Conservation (phyloP, 2,329 filamentous ascomycete species). For the Fusarium brevicatenulatum region DNA sequence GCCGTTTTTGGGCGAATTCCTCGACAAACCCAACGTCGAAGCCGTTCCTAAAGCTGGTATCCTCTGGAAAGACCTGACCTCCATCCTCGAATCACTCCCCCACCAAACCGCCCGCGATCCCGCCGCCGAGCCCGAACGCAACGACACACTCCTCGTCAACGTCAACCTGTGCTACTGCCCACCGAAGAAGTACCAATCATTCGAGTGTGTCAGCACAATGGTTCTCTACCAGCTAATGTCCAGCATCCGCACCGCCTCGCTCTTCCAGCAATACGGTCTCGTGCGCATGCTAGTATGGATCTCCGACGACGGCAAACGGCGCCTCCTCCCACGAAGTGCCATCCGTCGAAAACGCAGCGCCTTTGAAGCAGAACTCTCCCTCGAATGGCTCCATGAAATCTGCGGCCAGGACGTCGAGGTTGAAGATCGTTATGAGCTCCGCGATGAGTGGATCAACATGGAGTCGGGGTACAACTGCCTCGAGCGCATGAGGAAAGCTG, state of each 20-base stretch:
- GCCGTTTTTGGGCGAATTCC: slow-evolving; percentile 69
- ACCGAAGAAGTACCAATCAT: slow-evolving; percentile 59
- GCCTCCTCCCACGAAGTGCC: slow-evolving; percentile 69
- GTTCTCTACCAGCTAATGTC: slow-evolving; percentile 70
- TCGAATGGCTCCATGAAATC: slow-evolving; percentile 69
- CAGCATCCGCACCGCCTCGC: slow-evolving; percentile 64
- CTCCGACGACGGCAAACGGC: slow-evolving; percentile 66
- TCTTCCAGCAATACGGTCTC: slow-evolving; percentile 80
- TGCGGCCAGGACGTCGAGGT: slow-evolving; percentile 53
- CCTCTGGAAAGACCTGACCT: slow-evolving; percentile 67
- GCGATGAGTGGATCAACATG: slow-evolving; percentile 60
- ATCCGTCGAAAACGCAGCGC: slow-evolving; percentile 65
- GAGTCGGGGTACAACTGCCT: slow-evolving; percentile 55
- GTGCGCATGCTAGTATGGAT: slow-evolving; percentile 84
- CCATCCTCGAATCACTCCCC: slow-evolving; percentile 62
- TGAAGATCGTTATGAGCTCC: slow-evolving; percentile 47
- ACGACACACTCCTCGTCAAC: slow-evolving; percentile 78
- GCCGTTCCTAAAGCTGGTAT: slow-evolving; percentile 67
- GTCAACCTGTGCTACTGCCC: slow-evolving; percentile 71
- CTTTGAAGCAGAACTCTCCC: slow-evolving; percentile 69
- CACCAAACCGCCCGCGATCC: slow-evolving; percentile 60
- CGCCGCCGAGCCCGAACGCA: slow-evolving; percentile 60
- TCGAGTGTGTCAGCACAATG: slow-evolving; percentile 67
- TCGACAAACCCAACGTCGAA: slow-evolving; percentile 58
- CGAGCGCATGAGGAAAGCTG: slow-evolving; percentile 58